A percentile compares a stretch with the other conserved stretches of the same genome.
These are phyloP conservation scores for Paecilomyces variotii DNA, from an alignment of 2,329 filamentous ascomycete genomes.

Conservation along the genomic window DNA sequence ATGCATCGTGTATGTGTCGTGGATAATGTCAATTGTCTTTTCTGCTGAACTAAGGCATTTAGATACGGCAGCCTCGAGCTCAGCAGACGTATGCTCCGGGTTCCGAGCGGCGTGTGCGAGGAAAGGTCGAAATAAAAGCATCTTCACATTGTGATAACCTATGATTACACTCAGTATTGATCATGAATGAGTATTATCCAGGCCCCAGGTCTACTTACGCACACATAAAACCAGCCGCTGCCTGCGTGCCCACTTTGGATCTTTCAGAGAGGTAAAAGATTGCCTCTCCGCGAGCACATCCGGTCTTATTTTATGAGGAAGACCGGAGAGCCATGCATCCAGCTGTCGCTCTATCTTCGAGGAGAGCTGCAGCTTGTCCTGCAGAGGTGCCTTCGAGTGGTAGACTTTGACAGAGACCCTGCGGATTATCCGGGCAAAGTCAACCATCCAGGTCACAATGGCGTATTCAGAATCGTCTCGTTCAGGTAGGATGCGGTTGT, in stretches of 20 bases:
- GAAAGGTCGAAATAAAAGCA: slow-evolving; percentile 31
- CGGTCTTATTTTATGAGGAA: slow-evolving; percentile 25
- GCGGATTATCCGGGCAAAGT: slow-evolving; percentile 33
- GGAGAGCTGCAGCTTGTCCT: slow-evolving; percentile 27
- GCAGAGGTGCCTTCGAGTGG: slow-evolving; percentile 23
- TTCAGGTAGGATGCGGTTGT: slow-evolving; percentile 36
- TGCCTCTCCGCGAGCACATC: slow-evolving; percentile 15
- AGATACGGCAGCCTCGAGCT: slow-evolving; percentile 21
- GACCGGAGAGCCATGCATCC: slow-evolving; percentile 25
- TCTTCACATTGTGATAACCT: slow-evolving; percentile 36
- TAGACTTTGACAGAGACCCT: slow-evolving; percentile 35
- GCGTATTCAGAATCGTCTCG: slow-evolving; percentile 28
- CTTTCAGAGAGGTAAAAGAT: slow-evolving; percentile 20
- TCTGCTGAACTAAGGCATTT: slow-evolving; percentile 34
- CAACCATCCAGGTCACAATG: slow-evolving; percentile 36
- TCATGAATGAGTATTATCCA: neutral
- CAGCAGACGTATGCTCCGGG: slow-evolving; percentile 16
- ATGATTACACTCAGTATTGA: neutral
- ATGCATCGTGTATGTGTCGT: slow-evolving; percentile 31
- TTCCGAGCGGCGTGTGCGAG: slow-evolving; percentile 23
- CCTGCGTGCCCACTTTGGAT: slow-evolving; percentile 30
- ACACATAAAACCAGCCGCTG: slow-evolving; percentile 33
- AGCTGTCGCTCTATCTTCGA: slow-evolving; percentile 30
- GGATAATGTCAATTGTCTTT: slow-evolving; percentile 32
- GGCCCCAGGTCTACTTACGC: slow-evolving; percentile 17